A percentile compares a stretch with the other conserved stretches of the same genome.
These are phyloP conservation scores for Suillus subaureus DNA, from an alignment of 768 basidiomycete species.

Conservation along the genomic window DNA sequence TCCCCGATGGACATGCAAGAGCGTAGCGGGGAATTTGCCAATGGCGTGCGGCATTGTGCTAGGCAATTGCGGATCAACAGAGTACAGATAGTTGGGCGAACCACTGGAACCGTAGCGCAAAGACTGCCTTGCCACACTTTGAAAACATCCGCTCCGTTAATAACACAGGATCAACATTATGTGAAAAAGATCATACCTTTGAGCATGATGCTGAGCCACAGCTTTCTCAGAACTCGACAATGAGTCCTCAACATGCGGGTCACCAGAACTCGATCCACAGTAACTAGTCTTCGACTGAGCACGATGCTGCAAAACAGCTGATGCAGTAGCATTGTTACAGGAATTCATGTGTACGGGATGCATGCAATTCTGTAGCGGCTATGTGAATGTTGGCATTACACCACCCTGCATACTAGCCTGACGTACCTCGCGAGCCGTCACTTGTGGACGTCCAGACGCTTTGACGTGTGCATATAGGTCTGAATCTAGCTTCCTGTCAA, in stretches of 20 bases:
- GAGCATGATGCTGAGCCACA: neutral
- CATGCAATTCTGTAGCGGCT: neutral
- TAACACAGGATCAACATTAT: neutral
- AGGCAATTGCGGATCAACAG: neutral
- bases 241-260: neutral
- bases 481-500: neutral
- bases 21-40: neutral
- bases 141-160: neutral
- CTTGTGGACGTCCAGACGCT: neutral
- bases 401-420: neutral
- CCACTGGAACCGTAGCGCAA: neutral
- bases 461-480: slow-evolving; percentile 1
- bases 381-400: neutral
- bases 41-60: neutral
- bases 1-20: neutral
- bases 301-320: neutral
- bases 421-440: neutral
- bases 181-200: neutral
- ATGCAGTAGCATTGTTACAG: neutral
- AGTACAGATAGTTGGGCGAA: neutral
- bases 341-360: neutral
- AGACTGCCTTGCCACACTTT: neutral
- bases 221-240: neutral
- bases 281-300: neutral
- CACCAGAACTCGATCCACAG: neutral